These are phyloP conservation scores for Alnus rubra DNA, from an alignment of 306 rosid species.

Conservation along the genomic window DNA sequence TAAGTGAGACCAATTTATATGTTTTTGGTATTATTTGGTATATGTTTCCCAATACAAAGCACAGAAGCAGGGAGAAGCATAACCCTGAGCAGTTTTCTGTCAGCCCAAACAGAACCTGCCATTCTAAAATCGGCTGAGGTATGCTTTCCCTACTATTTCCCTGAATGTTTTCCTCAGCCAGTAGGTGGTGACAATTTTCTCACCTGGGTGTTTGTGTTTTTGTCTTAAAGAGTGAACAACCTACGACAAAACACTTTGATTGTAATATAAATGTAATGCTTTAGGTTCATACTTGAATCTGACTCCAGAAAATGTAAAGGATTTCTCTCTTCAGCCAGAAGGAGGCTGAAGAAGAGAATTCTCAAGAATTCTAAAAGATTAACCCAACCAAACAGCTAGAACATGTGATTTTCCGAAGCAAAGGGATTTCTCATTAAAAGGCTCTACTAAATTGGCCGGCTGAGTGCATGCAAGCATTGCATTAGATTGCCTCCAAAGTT, in stretches of 20 bases:
- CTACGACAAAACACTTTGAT: no score
- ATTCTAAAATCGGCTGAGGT: slow-evolving; percentile 59
- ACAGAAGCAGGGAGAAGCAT: slow-evolving; percentile 23
- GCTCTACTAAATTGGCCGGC: not conserved
- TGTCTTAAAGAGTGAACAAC: not conserved
- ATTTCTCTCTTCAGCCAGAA: no score
- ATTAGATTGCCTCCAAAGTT: not conserved
- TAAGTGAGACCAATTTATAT: no score
- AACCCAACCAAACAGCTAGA: no score
- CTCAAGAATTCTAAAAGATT: no score
- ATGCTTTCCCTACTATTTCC: not conserved
- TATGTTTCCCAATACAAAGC: not conserved
- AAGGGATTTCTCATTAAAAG: not conserved
- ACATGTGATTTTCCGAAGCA: not conserved
- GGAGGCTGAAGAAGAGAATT: no score
- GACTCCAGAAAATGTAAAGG: no score
- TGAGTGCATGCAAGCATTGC: not conserved
- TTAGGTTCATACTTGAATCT: no score
- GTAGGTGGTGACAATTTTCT: not conserved
- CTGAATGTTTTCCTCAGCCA: not conserved
- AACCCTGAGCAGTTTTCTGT: slow-evolving; percentile 82
- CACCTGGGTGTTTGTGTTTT: not conserved
- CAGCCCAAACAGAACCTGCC: slow-evolving; percentile 45
- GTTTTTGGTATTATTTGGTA: no score
- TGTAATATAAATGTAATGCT: no score